phyloP scores from a whole-genome alignment of 31 red algal species.

The Bonnemaisonia californica region DNA sequence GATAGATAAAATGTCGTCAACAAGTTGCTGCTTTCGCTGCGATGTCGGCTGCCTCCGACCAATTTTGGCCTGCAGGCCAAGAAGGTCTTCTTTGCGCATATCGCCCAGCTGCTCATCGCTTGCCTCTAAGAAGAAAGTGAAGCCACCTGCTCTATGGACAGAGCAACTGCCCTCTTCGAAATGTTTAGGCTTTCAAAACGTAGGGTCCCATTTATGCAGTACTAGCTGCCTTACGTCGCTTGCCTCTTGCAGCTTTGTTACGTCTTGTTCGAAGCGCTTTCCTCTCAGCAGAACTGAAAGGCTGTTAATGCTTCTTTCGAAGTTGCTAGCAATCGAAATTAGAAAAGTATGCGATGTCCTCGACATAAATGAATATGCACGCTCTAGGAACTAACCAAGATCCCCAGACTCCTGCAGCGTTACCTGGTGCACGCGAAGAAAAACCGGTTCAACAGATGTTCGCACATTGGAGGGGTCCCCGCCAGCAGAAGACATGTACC shows the following conservation, averaged over 20 bases:
- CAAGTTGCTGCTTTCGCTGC: conserved; percentile 13
- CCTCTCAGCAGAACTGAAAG: background rate
- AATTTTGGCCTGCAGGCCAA: conserved; percentile 13
- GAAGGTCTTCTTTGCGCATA: conserved; percentile 16
- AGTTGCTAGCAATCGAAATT: conserved; percentile 2
- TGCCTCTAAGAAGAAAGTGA: background rate
- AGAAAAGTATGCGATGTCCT: conserved; percentile 15
- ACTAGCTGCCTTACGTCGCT: too few species aligned
- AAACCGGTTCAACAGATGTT: background rate
- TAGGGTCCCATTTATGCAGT: too few species aligned
- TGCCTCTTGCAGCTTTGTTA: background rate
- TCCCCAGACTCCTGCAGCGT: conserved; percentile 33
- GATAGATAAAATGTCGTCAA: background rate
- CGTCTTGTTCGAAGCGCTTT: background rate
- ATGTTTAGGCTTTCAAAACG: conserved; percentile 20
- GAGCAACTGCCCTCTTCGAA: background rate
- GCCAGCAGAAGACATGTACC: background rate
- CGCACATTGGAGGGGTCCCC: background rate
- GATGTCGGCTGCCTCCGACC: conserved; percentile 9
- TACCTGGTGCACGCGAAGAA: background rate
- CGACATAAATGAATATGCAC: conserved; percentile 33
- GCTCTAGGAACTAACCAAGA: conserved; percentile 33
- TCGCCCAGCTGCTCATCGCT: background rate
- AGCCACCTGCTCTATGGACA: background rate
- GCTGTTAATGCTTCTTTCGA: background rate